Conservation (phyloP, 1,139 yeast species). For the Taphrina communis region DNA sequence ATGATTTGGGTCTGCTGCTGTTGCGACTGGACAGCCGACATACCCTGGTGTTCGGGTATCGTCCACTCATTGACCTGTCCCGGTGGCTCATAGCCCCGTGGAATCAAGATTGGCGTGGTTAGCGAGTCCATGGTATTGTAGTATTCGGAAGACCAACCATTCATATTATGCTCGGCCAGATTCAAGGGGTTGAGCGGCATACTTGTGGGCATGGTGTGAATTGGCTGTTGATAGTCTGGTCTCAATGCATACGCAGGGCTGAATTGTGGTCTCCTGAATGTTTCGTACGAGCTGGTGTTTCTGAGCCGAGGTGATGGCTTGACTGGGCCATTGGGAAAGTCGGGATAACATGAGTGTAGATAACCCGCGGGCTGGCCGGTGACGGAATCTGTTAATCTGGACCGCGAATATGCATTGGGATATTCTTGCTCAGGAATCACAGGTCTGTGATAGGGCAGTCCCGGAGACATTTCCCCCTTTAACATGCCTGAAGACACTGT, state of each 20-base stretch:
- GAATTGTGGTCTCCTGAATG: not conserved
- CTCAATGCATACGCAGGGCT: not conserved
- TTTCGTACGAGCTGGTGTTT: conserved; percentile 5
- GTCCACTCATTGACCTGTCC: not conserved
- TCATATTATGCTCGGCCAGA: conserved; percentile 2
- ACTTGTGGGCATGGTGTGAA: not conserved
- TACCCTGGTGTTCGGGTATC: not conserved
- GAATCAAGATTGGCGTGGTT: conserved; percentile 1
- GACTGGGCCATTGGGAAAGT: conserved; percentile 3
- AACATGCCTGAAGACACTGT: not conserved
- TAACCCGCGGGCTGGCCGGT: not conserved
- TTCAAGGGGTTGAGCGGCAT: not conserved
- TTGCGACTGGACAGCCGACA: not conserved
- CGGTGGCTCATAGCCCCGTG: conserved; percentile 11
- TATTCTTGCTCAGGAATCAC: not conserved
- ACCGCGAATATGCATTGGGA: not conserved
- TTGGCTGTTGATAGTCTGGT: not conserved
- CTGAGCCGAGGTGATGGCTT: conserved; percentile 1
- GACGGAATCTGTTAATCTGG: not conserved
- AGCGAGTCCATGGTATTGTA: not conserved
- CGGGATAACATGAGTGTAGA: conserved; percentile 7
- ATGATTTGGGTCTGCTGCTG: not conserved
- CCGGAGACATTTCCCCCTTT: not conserved
- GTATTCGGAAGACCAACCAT: not conserved
- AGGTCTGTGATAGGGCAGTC: not conserved